Evolutionary conservation across 2,329 filamentous ascomycete species (phyloP), one percentile per base, ranked within the genome.

Genomic region (Colletotrichum trifolii): DNA sequence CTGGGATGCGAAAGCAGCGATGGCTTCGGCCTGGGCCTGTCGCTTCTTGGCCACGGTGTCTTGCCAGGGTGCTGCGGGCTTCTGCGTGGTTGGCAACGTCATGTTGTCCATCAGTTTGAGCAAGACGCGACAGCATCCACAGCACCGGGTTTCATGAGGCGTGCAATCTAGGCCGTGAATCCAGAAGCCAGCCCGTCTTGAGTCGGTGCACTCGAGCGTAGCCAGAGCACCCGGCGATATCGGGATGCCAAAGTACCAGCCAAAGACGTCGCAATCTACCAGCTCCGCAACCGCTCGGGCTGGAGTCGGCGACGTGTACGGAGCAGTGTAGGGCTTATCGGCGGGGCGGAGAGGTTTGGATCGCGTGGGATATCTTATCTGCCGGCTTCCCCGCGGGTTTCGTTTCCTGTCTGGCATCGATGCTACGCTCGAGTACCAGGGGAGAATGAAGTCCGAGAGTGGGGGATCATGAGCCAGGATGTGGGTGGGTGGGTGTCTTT

Each of bases 381-480:
- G 39, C 13, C 40, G n/a, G 53, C 9, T 54, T 48, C 40, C 48
- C 60, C 55, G 40, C 60, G 48, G 42, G 11, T 54, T 43, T n/a
- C 8, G 40, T 38, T 46, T 35, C 53, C 53, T 46, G 17, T 12
- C 38, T 42, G 38, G 38, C 17, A 13, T 11, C 42, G 15, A 25
- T 54, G 34, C 40, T 12, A 33, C 10, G 9, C n/a, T 38, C 17
- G 7, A 17, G 9, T 53, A 25, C n/a, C 35, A 12, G 5, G 33
- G 33, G 36, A 35, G 40, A 9, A n/a, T 15, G 11, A 36, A 10
- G 13, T 7, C 17, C 61, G 50, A 45, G 60, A 61, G 50, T 64
- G 61, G 57, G 61, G 57, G 50, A 52, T 13, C 6, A 4, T 7
- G 12, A n/a, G 45, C 34, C 25, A 35, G 12, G 60, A 64, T 60